Base-by-base conservation (phyloP, 2,329 filamentous ascomycete species). In the Xylariales sp. region DNA sequence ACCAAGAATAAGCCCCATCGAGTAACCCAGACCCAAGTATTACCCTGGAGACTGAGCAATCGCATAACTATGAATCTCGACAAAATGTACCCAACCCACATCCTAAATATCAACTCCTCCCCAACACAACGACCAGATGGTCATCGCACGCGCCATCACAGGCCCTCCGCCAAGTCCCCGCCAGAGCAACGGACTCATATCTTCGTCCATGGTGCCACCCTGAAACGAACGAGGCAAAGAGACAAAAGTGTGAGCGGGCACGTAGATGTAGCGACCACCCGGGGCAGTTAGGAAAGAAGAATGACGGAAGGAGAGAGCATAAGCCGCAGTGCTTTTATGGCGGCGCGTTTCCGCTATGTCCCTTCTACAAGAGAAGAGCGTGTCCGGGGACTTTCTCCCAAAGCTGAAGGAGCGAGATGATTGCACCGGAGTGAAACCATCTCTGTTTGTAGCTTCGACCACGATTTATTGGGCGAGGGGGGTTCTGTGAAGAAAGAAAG, bases 341-440 rank as follows among this genome's bases (percentile, higher is more conserved):
- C 90, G 90, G 88, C 88, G 90, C 88, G 87, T 96, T 95, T 94
- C 88, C 88, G 88, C 90, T 65, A 67, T 60, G 43, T 62, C 69
- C 72, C n/a, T n/a, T n/a, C n/a, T n/a, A n/a, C 63, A 68, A 56
- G 56, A 55, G 58, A 53, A 47, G 52, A 55, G 51, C 60, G 69
- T 83, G 90, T 96, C 91, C 91, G 91, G 91, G 91, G 91, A 97
- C 91, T 97, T 97, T 97, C 91, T 95, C 91, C 91, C 89, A 93
- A 96, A 96, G 90, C 90, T 61, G 51, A 57, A 46, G 34, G 44
- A 54, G 59, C 48, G 56, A 60, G 59, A 66, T 50, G 63, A 54
- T 54, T 14, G n/a, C 24, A 13, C 10, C 13, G n/a, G 17, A 12
- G 20, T n/a, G 16, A 13, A 16, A 16, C 11, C n/a, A 74, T 85